Conservation (phyloP, 2,329 filamentous ascomycete genomes). For the Penicillium capsulatum region DNA sequence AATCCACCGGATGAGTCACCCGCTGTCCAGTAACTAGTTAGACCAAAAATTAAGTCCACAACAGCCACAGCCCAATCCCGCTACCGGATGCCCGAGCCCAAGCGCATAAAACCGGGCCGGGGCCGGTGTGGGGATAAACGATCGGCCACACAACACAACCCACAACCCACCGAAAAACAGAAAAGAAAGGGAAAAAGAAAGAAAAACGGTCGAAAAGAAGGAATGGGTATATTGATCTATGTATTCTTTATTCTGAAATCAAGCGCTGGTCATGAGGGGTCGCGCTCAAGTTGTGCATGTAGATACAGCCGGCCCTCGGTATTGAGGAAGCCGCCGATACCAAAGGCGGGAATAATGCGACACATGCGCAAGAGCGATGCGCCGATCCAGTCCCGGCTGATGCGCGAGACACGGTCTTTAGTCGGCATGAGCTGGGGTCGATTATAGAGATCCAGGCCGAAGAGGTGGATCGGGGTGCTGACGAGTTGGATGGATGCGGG, state of each 20-base stretch:
- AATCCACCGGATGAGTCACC: no score
- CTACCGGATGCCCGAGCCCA: no score
- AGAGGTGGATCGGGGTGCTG: slow-evolving; percentile 75
- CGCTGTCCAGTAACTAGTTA: no score
- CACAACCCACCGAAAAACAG: slow-evolving; percentile 6
- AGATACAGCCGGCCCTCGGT: slow-evolving; percentile 37
- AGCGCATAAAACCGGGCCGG: not conserved
- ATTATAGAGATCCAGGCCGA: slow-evolving; percentile 83
- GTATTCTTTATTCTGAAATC: no score
- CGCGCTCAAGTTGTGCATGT: slow-evolving; percentile 25
- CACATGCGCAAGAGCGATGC: slow-evolving; percentile 71
- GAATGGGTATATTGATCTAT: slow-evolving; percentile 28
- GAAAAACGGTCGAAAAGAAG: no score
- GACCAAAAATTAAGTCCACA: no score
- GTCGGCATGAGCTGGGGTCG: slow-evolving; percentile 47
- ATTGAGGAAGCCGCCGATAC: slow-evolving; percentile 81
- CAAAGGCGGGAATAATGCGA: slow-evolving; percentile 82
- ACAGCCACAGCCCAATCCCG: no score
- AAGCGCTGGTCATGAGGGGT: slow-evolving; percentile 10
- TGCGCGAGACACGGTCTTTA: slow-evolving; percentile 56
- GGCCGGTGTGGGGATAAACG: slow-evolving; percentile 8
- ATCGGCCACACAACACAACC: slow-evolving; percentile 11
- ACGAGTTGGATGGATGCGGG: slow-evolving; percentile 73
- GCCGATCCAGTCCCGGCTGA: slow-evolving; percentile 69
- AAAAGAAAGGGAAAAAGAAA: slow-evolving; percentile 5